Evolutionary conservation across 2,329 filamentous ascomycete species (phyloP).

Genomic region (Hysterium pulicare): DNA sequence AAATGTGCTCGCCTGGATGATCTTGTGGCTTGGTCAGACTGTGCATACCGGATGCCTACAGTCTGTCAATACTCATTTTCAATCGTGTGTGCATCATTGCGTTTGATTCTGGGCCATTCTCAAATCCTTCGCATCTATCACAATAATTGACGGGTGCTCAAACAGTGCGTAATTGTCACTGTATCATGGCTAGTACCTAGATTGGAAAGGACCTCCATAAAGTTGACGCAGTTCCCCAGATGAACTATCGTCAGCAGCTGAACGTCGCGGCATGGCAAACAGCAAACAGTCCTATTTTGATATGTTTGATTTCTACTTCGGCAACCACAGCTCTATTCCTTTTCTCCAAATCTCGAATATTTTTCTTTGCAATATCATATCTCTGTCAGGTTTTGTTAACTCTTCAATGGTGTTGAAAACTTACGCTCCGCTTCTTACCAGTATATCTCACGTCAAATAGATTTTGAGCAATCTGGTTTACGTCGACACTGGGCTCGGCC

Average conservation of each 20-base stretch:
- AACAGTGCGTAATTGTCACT: neutral
- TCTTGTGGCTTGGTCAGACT: too few species aligned
- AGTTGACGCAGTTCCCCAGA: neutral
- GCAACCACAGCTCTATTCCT: neutral
- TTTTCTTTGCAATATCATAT: neutral
- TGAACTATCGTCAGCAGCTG: neutral
- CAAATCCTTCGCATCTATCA: neutral
- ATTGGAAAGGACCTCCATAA: neutral
- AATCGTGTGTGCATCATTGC: too few species aligned
- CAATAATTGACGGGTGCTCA: neutral
- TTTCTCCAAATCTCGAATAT: neutral
- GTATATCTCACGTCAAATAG: neutral
- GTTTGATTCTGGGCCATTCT: neutral
- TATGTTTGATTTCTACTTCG: neutral
- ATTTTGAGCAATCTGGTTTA: neutral
- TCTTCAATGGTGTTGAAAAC: neutral
- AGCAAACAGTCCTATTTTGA: neutral
- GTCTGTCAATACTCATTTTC: too few species aligned
- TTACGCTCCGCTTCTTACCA: constrained; percentile 8
- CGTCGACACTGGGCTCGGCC: too few species aligned
- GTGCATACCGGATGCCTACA: too few species aligned
- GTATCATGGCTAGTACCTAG: neutral
- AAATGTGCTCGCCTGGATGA: too few species aligned
- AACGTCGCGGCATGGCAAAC: neutral
- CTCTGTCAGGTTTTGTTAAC: neutral